Percentiles rank a stretch among this genome's conserved stretches.
These are phyloP conservation scores for Phaeoacremonium minimum DNA, from an alignment of 2,329 filamentous ascomycete genomes.

Conservation along the genomic window DNA sequence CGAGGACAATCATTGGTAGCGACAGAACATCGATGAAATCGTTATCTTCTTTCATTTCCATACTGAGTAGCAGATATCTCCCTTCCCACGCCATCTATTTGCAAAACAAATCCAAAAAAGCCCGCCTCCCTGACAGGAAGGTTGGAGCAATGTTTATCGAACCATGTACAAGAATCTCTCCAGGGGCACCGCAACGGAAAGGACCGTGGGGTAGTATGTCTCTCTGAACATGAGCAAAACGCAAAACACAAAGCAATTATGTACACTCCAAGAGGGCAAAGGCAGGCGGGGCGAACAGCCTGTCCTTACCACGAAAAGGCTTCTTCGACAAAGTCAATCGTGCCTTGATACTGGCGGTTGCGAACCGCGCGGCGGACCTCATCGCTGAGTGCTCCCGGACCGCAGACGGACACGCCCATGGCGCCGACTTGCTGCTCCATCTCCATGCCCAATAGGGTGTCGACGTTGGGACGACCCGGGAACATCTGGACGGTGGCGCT, in stretches of 20 bases:
- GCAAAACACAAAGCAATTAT: background rate
- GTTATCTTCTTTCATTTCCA: no score
- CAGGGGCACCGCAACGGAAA: background rate
- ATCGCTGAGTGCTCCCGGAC: slow-evolving; percentile 69
- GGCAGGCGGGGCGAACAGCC: no score
- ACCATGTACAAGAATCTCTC: background rate
- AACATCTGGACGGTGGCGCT: slow-evolving; percentile 80
- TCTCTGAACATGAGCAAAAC: background rate
- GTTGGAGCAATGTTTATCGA: no score
- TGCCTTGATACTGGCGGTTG: slow-evolving; percentile 57
- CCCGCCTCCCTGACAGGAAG: no score
- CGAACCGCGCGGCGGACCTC: slow-evolving; percentile 68
- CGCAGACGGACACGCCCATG: slow-evolving; percentile 71
- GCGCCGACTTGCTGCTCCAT: slow-evolving; percentile 71
- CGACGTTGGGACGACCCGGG: slow-evolving; percentile 71
- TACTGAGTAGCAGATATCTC: no score
- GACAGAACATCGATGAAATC: no score
- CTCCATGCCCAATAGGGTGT: slow-evolving; percentile 67
- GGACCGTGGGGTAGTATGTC: background rate
- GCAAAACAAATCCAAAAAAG: no score
- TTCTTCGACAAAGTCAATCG: slow-evolving; percentile 76
- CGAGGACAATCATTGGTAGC: no score
- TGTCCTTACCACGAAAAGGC: slow-evolving; percentile 64
- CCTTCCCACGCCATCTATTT: no score
- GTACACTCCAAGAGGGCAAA: background rate